phyloP scores from a whole-genome alignment of 192 early-diverging fungal genomes.

The Backusella morwellensis region DNA sequence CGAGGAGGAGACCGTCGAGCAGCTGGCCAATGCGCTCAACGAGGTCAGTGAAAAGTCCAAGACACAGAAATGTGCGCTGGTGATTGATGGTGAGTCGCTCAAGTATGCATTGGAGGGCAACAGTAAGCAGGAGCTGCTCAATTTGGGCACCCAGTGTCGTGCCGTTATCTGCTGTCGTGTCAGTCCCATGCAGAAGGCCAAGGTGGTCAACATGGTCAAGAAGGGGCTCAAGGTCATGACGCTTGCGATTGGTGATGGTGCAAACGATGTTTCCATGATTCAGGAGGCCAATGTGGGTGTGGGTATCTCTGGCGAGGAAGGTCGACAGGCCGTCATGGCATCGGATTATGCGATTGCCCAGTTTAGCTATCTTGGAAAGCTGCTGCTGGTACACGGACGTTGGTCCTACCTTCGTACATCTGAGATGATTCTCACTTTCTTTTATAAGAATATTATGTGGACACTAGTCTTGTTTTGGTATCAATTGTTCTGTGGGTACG shows the following conservation, averaged over 20 bases:
- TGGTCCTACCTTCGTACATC: constrained; percentile 61
- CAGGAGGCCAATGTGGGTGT: constrained; percentile 78
- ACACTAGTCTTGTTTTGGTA: constrained; percentile 74
- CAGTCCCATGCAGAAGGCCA: constrained; percentile 74
- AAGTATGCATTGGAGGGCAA: constrained; percentile 50
- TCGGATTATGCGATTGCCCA: constrained; percentile 74
- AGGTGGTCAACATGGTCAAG: constrained; percentile 71
- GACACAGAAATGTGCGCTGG: constrained; percentile 42
- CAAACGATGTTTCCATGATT: constrained; percentile 84
- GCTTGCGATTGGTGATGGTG: constrained; percentile 79
- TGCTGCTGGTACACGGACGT: constrained; percentile 72
- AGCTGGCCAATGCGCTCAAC: constrained; percentile 46
- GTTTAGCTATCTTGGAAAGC: constrained; percentile 60
- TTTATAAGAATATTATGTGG: constrained; percentile 75
- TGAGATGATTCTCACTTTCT: constrained; percentile 66
- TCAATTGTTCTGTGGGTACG: constrained; percentile 77
- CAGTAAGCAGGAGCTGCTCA: constrained; percentile 40
- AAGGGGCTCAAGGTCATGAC: constrained; percentile 62
- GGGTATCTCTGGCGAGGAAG: constrained; percentile 77
- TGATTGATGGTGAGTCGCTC: constrained; percentile 73
- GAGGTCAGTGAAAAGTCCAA: constrained; percentile 13
- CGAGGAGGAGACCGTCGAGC: constrained; percentile 50
- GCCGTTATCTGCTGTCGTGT: constrained; percentile 79
- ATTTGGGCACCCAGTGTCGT: constrained; percentile 55
- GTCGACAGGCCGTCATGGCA: constrained; percentile 74